A percentile compares a stretch with the other conserved stretches of the same genome.
phyloP scores from a whole-genome alignment of 805 yeast genomes.

The Ogataea chonburiensis region DNA sequence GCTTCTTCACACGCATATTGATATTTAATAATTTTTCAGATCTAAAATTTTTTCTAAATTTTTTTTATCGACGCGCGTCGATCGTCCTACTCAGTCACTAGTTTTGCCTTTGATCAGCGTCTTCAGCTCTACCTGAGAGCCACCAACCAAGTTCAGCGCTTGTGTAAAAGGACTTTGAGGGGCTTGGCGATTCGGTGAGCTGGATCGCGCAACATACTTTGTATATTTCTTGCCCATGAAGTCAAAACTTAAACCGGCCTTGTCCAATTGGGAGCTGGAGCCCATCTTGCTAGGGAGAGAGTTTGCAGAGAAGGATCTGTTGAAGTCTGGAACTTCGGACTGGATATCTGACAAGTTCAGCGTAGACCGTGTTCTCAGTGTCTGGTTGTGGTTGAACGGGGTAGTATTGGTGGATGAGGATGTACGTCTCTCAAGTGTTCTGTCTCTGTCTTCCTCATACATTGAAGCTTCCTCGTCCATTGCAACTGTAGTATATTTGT shows the following conservation, averaged over 20 bases:
- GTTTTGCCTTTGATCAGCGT: conserved; percentile 17
- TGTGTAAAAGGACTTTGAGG: conserved; percentile 8
- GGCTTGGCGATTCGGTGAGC: conserved; percentile 11
- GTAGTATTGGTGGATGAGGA: conserved; percentile 7
- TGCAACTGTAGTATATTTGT: conserved; percentile 17
- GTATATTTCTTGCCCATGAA: conserved; percentile 27
- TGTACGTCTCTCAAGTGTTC: conserved; percentile 20
- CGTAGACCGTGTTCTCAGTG: conserved; percentile 34
- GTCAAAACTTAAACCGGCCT: conserved; percentile 17
- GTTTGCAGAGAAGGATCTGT: conserved; percentile 17
- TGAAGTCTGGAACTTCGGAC: conserved; percentile 8
- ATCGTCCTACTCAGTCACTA: conserved; percentile 10
- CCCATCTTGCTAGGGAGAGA: conserved; percentile 14
- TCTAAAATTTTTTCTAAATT: conserved; percentile 10
- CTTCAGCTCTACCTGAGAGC: conserved; percentile 24
- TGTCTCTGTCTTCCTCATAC: conserved; percentile 14
- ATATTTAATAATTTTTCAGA: conserved; percentile 6
- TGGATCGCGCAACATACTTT: conserved; percentile 17
- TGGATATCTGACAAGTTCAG: conserved; percentile 26
- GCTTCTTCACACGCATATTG: conserved; percentile 42
- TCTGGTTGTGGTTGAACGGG: conserved; percentile 8
- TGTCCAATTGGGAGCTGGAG: conserved; percentile 7
- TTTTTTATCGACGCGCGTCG: conserved; percentile 11
- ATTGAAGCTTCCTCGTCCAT: conserved; percentile 16
- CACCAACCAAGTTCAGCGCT: conserved; percentile 9